Conservation (phyloP, 1,284 basidiomycete species). For the Paramarasmius palmivorus region DNA sequence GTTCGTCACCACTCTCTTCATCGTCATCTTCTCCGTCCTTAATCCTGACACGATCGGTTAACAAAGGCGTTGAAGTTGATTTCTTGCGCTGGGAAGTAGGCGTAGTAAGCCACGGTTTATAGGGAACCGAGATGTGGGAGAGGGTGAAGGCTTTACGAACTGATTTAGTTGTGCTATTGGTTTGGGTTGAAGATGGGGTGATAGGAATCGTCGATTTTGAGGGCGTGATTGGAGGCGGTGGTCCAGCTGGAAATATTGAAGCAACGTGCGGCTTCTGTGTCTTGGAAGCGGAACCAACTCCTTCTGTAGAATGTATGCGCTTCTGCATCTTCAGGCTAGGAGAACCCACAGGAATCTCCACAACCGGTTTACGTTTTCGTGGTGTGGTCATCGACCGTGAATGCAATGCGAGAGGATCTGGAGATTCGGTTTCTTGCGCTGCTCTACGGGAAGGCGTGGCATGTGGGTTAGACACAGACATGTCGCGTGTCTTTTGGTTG, state of each 20-base stretch:
- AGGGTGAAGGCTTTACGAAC: conserved; percentile 40
- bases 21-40: conserved; percentile 46
- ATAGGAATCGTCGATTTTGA: conserved; percentile 11
- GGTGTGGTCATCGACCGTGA: conserved; percentile 40
- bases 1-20: conserved; percentile 56
- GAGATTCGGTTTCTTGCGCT: conserved; percentile 32
- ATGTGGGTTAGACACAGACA: conserved; percentile 2
- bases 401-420: conserved; percentile 51
- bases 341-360: conserved; percentile 5
- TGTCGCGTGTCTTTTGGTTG: conserved; percentile 43
- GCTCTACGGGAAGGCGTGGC: conserved; percentile 15
- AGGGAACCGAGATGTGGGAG: conserved; percentile 64
- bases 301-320: neutral
- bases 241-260: neutral
- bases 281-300: neutral
- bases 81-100: conserved; percentile 39
- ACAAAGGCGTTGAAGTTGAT: conserved; percentile 27
- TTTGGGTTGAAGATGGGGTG: conserved; percentile 3
- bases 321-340: neutral
- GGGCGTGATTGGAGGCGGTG: neutral
- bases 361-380: conserved; percentile 40
- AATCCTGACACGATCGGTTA: conserved; percentile 25
- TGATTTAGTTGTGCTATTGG: conserved; percentile 25
- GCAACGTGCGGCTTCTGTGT: neutral
- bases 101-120: conserved; percentile 51